Base-by-base conservation (phyloP, 2,329 filamentous ascomycete genomes). In the Monilinia laxa region DNA sequence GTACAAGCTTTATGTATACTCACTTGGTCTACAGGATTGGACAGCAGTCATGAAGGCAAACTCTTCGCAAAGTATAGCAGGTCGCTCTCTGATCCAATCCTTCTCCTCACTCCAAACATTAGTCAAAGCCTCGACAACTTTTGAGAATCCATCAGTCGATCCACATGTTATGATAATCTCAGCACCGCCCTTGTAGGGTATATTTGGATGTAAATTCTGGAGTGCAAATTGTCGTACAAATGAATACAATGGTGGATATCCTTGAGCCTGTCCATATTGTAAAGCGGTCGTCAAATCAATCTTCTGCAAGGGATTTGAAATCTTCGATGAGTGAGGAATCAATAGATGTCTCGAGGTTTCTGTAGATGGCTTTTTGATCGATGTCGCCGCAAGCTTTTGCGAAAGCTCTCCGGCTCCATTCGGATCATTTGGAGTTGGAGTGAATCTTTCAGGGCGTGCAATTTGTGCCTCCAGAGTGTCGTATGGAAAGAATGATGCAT, bases 391-490 rank as follows among this genome's bases (percentile, higher is more conserved):
- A 25, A 81, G 73, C 58, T 76, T 73, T 23, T 76, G 74, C 20
- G 78, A 71, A 2, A 82, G 65, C 54, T 70, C 72, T 23, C 2
- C 47, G 3, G 31, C 31, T 14, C 20, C 28, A 28, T 75, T 76
- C 12, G 86, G 85, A 57, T 82, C 80, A 76, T 90, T 90, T 49
- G 87, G 85, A 14, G 88, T 88, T 1, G 90, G 90, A 45, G 85
- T 83, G 83, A 90, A 95, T 77, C 93, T 86, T 70, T 90, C 82
- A 10, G 92, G 88, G 69, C 86, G 85, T 42, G 92, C 91, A 69
- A 90, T 86, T 71, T 90, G 87, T 52, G 93, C 91, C 78, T 96
- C 92, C 70, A 97, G 86, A 0, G 92, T 95, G 74, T 97, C 93
- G 78, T 90, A 97, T 11, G 93, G 93, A 75, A 97, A 97, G 79